phyloP scores from a whole-genome alignment of 495 filamentous ascomycete species.

The Hyaloscypha variabilis region DNA sequence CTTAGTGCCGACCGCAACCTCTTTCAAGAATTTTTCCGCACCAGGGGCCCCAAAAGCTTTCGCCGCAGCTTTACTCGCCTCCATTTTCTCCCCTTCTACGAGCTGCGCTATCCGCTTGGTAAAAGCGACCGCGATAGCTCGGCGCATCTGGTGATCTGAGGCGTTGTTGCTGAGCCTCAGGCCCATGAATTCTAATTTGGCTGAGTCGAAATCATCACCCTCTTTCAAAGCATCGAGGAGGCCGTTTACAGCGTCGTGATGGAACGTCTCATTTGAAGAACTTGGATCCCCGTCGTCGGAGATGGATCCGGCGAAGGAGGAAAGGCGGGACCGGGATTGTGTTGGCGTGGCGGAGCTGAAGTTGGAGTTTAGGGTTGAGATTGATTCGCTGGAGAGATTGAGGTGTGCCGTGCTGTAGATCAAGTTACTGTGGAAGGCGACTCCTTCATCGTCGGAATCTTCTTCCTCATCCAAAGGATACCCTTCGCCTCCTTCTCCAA shows the following conservation, averaged over 20 bases:
- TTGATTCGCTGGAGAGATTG: slow-evolving; percentile 74
- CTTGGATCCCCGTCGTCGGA: slow-evolving; percentile 46
- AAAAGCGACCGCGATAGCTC: slow-evolving; percentile 82
- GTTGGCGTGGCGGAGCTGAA: slow-evolving; percentile 38
- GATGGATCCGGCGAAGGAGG: slow-evolving; percentile 44
- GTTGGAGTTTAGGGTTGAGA: slow-evolving; percentile 60
- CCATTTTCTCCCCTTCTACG: slow-evolving; percentile 57
- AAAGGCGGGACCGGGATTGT: slow-evolving; percentile 45
- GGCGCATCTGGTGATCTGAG: slow-evolving; percentile 82
- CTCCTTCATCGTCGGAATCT: slow-evolving; percentile 47
- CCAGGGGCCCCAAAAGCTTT: slow-evolving; percentile 51
- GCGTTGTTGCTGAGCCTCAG: slow-evolving; percentile 88
- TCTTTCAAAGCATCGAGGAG: slow-evolving; percentile 80
- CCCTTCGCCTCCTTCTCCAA: slow-evolving; percentile 59
- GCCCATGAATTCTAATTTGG: slow-evolving; percentile 87
- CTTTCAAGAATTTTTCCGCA: slow-evolving; percentile 51
- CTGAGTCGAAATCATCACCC: slow-evolving; percentile 76
- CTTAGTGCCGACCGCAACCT: slow-evolving; percentile 54
- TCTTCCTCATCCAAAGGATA: slow-evolving; percentile 51
- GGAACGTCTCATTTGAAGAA: slow-evolving; percentile 66
- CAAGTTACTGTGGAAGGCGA: slow-evolving; percentile 42
- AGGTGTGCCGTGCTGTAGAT: slow-evolving; percentile 72
- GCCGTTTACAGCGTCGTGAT: slow-evolving; percentile 82
- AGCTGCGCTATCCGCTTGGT: slow-evolving; percentile 79
- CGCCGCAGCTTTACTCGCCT: slow-evolving; percentile 66